Evolutionary conservation across 1,139 yeast genomes (phyloP).

Genomic region (Suhomyces ambrosiae): DNA sequence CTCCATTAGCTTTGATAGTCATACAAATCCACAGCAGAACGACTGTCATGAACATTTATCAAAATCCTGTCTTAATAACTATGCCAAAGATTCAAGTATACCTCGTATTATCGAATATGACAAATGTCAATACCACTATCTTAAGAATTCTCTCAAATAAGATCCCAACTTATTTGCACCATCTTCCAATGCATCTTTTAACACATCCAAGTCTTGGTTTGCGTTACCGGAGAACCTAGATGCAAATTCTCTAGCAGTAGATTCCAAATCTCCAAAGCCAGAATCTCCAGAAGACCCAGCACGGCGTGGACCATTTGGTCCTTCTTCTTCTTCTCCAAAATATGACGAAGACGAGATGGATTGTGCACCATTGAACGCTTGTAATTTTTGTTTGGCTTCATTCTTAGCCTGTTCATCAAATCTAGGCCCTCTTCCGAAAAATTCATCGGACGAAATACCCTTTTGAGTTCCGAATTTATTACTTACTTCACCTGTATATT

Average conservation of each 20-base stretch:
- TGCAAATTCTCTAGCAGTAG: constrained; percentile 68
- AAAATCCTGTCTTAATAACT: neutral
- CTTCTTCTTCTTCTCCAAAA: constrained; percentile 80
- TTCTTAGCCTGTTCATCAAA: constrained; percentile 76
- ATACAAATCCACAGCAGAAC: neutral
- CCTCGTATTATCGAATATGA: neutral
- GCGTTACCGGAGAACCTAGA: constrained; percentile 70
- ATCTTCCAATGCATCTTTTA: constrained; percentile 91
- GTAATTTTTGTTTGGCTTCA: constrained; percentile 80
- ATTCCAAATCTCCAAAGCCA: constrained; percentile 48
- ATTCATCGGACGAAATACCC: constrained; percentile 94
- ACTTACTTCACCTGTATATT: constrained; percentile 70
- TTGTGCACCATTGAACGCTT: constrained; percentile 81
- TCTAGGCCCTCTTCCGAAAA: constrained; percentile 81
- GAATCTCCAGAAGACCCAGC: constrained; percentile 23
- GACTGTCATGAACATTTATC: neutral
- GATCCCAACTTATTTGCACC: constrained; percentile 90
- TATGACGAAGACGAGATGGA: constrained; percentile 90
- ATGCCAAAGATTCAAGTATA: too few species aligned
- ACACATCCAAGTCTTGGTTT: constrained; percentile 82
- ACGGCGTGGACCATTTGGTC: constrained; percentile 23
- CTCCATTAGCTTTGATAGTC: neutral
- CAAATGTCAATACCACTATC: constrained; percentile 31
- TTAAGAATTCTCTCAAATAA: constrained; percentile 79
- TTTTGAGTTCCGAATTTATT: constrained; percentile 85